Conservation (phyloP, 257 asterid species). For the Solanum virginianum region DNA sequence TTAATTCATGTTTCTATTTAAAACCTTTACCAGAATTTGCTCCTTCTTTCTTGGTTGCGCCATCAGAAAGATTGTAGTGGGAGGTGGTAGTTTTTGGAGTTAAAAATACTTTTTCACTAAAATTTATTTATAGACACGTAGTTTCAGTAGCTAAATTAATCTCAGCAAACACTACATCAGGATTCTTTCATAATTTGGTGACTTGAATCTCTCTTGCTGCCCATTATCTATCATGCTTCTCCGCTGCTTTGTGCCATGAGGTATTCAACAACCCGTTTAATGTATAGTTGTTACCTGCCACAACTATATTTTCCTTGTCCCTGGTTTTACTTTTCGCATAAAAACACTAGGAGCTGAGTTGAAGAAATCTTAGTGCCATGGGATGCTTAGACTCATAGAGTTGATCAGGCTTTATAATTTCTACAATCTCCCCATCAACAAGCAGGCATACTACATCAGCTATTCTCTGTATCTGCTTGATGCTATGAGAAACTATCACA, state of each 20-base stretch:
- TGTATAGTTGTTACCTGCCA: neutral
- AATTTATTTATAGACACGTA: neutral
- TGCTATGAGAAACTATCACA: constrained; percentile 63
- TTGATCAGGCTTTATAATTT: constrained; percentile 39
- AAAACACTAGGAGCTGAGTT: constrained; percentile 29
- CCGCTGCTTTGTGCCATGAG: neutral
- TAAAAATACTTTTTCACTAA: neutral
- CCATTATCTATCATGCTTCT: neutral
- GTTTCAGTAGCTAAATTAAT: neutral
- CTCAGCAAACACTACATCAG: neutral
- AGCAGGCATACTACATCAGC: constrained; percentile 64
- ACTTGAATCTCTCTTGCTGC: neutral
- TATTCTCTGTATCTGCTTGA: constrained; percentile 63
- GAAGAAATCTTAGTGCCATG: constrained; percentile 54
- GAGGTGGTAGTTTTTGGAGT: neutral
- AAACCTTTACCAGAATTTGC: neutral
- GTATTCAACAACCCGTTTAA: neutral
- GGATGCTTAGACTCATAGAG: constrained; percentile 67
- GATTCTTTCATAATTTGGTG: neutral
- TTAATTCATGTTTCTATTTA: neutral
- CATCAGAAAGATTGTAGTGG: neutral
- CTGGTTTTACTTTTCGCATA: neutral
- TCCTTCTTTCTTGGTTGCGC: neutral
- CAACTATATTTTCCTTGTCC: neutral
- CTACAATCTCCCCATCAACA: constrained; percentile 61